phyloP scores from a whole-genome alignment of 768 basidiomycete species.

The Mycena amicta region DNA sequence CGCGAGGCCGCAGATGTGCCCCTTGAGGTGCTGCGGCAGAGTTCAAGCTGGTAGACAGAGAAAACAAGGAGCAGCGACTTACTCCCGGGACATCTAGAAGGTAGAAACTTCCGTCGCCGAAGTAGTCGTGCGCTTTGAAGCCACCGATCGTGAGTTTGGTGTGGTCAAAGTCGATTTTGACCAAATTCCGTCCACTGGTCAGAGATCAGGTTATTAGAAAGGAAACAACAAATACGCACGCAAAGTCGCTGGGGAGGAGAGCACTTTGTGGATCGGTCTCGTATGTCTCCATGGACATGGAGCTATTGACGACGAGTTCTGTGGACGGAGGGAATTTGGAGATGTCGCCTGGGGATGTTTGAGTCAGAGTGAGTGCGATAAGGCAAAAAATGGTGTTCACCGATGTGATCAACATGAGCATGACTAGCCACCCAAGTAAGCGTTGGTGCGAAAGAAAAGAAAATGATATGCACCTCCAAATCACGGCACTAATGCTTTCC shows the following conservation, averaged over 20 bases:
- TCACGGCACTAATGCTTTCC: slow-evolving; percentile 7
- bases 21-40: slow-evolving; percentile 5
- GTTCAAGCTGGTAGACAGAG: too few relatives aligned
- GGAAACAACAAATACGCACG: slow-evolving; percentile 6
- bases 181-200: slow-evolving; percentile 15
- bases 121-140: slow-evolving; percentile 17
- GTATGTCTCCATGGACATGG: not conserved
- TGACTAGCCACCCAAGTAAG: slow-evolving; percentile 3
- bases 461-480: slow-evolving; percentile 11
- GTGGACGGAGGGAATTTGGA: slow-evolving; percentile 7
- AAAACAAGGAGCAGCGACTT: not conserved
- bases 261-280: not conserved
- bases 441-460: not conserved
- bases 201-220: not conserved
- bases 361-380: too few relatives aligned
- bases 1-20: slow-evolving; percentile 13
- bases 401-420: slow-evolving; percentile 13
- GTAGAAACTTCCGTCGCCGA: slow-evolving; percentile 23
- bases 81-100: slow-evolving; percentile 22
- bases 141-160: slow-evolving; percentile 14
- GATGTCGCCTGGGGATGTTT: slow-evolving; percentile 7
- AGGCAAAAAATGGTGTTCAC: too few relatives aligned
- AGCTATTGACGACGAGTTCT: slow-evolving; percentile 4
- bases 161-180: slow-evolving; percentile 8
- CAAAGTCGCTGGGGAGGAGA: slow-evolving; percentile 12